Evolutionary conservation across 2,329 filamentous ascomycete genomes (phyloP), one percentile per base, ranked within the genome.

Genomic region (Aspergillus sp.): DNA sequence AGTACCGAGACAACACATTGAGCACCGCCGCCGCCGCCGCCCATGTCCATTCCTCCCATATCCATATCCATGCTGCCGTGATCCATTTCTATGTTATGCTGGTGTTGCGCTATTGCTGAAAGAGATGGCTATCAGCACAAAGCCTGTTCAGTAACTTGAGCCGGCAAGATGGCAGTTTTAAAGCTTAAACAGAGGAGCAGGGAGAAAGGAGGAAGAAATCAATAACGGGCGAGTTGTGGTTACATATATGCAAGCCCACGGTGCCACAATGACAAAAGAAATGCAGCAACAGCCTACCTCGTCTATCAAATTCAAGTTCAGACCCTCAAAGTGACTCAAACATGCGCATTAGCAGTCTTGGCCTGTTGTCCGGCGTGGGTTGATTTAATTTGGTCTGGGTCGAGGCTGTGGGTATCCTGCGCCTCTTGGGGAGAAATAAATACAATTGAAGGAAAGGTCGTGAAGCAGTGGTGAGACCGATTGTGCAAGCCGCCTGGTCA

Each of bases 1-100:
- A 35, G 37, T 51, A 71, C 68, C 8, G 69, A 70, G 37, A 70
- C 64, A 58, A 70, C 60, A 53, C 68, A 71, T 45, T 52, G n/a
- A 23, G 50, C 37, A 31, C 44, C 54, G 53, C 55, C 33, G 35
- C 11, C 66, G 71, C 79, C 91, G 19, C 86, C 75, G 70, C 89
- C 86, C 69, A 90, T 78, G 3, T 86, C 54, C 21, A 63, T 61
- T 27, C 88, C 72, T 89, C 58, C 53, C 66, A 67, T 68, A 44
- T 64, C 59, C 64, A 67, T 66, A 46, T 57, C 27, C 44, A 57
- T 57, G 40, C 24, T 39, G 35, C 43, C 43, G 21, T 47, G 27
- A 35, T 53, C 50, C 50, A 53, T 48, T 45, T 15, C 8, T 37
- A 31, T 35, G 50, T 37, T 21, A 21, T 37, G 12, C 6, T 27